Evolutionary conservation across 768 basidiomycete genomes (phyloP), one percentile per base, ranked within the genome.

Genomic region (Phanerochaete sordida): DNA sequence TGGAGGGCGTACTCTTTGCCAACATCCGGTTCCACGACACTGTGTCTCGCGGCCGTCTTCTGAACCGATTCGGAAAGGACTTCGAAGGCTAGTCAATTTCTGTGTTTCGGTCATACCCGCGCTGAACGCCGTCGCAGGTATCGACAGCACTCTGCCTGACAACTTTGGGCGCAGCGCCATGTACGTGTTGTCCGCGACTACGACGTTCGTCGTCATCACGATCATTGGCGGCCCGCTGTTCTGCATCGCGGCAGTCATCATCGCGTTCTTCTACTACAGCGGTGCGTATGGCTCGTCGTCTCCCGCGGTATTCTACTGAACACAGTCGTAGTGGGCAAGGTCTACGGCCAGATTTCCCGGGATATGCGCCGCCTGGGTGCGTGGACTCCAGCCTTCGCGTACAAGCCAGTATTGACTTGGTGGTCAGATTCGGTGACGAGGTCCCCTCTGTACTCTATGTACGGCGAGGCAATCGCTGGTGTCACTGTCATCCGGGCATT

Each of bases 1-100:
- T 95, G 30, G 89, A 95, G 68, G 72, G 86, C 0, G 87, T 96
- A 2, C 76, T 97, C 1, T 95, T 95, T 66, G 91, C 94, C 8
- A 84, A 92, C 48, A 87, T 96, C 58, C 84, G 94, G 43, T 96
- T 97, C 79, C 95, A 96, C 65, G 95, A 97, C 68, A 97, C 94
- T 0, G 84, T 92, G 1, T 91, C 88, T 53, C 84, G 92, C 37
- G 95, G 95, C 5, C 84, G 93, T 1, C 75, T 91, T 11, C 73
- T 95, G 37, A 93, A 95, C 65, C 78, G 93, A 49, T 90, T 91
- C 63, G 93, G 94, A 45, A 95, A 95, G 71, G 94, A 95, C 69
- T 90, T 95, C 58, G 93, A 95, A 76, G 90, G 81, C n/a, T 74
- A n/a, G n/a, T n/a, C n/a, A n/a, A n/a, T n/a, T n/a, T n/a, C 23